phyloP scores from a whole-genome alignment of 2,329 filamentous ascomycete genomes.

The Penicillium oxalicum region DNA sequence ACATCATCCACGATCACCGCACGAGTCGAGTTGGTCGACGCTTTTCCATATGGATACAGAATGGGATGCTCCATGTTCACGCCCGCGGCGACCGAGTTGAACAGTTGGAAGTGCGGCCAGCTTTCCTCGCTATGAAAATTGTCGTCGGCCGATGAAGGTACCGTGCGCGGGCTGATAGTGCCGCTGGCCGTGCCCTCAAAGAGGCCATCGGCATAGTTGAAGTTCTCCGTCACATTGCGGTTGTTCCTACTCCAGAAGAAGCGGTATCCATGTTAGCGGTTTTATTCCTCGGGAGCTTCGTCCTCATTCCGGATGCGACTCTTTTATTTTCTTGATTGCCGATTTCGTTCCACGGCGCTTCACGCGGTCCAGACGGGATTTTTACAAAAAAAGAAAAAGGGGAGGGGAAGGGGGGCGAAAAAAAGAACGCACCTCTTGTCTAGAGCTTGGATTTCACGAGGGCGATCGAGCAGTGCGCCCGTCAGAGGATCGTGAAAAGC shows the following conservation, averaged over 20 bases:
- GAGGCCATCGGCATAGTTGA: conserved; percentile 25
- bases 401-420: background rate
- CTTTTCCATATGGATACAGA: conserved; percentile 32
- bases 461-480: conserved; percentile 21
- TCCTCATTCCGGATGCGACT: background rate
- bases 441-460: conserved; percentile 19
- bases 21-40: conserved; percentile 18
- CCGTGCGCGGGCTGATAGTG: conserved; percentile 34
- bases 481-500: conserved; percentile 26
- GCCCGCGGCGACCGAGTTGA: conserved; percentile 27
- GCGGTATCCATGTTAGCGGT: background rate
- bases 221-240: conserved; percentile 29
- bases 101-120: conserved; percentile 35
- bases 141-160: conserved; percentile 34
- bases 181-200: conserved; percentile 29
- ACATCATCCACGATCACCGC: conserved; percentile 35
- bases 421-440: conserved; percentile 24
- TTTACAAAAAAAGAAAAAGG: too few species aligned
- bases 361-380: too few species aligned
- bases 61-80: conserved; percentile 31
- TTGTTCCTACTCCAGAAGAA: conserved; percentile 19
- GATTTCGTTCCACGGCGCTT: too few species aligned
- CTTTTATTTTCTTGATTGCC: background rate
- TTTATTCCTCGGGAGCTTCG: background rate
- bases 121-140: conserved; percentile 34